Conservation (phyloP, 169 alveolate genomes). For the Neospora caninum region DNA sequence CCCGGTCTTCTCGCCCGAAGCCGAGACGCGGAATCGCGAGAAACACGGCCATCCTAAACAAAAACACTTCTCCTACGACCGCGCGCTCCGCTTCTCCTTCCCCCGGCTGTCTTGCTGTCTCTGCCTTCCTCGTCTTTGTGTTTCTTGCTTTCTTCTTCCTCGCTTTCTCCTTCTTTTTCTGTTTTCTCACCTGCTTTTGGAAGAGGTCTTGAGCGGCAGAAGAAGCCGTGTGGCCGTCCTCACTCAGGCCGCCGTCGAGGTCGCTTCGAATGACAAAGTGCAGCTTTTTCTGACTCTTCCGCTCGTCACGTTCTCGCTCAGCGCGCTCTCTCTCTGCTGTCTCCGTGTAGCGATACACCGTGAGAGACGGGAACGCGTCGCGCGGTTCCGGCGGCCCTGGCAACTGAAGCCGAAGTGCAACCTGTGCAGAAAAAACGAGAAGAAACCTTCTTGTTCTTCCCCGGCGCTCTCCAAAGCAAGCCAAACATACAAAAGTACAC, state of each 20-base stretch:
- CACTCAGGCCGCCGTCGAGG: slow-evolving; percentile 63
- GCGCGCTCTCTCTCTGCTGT: slow-evolving; percentile 11
- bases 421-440: neutral
- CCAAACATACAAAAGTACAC: neutral
- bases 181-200: slow-evolving; percentile 7
- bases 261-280: slow-evolving; percentile 41
- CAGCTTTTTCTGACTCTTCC: slow-evolving; percentile 18
- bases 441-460: neutral
- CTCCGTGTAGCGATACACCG: slow-evolving; percentile 33
- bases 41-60: too few relatives aligned
- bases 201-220: slow-evolving; percentile 57
- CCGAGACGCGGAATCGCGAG: too few relatives aligned
- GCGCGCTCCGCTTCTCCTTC: too few relatives aligned
- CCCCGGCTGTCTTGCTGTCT: neutral
- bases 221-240: slow-evolving; percentile 57
- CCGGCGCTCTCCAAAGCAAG: too few relatives aligned
- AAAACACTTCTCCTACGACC: too few relatives aligned
- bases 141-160: neutral
- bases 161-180: neutral
- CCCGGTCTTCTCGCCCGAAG: too few relatives aligned
- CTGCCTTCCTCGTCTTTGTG: neutral
- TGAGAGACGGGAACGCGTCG: slow-evolving; percentile 21
- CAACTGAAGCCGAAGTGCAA: slow-evolving; percentile 36
- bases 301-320: slow-evolving; percentile 1
- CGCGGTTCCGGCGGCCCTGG: neutral